These are phyloP conservation scores for Marchantia polymorpha DNA, from an alignment of 225 moss, liverwort and hornwort genomes.

Conservation along the genomic window DNA sequence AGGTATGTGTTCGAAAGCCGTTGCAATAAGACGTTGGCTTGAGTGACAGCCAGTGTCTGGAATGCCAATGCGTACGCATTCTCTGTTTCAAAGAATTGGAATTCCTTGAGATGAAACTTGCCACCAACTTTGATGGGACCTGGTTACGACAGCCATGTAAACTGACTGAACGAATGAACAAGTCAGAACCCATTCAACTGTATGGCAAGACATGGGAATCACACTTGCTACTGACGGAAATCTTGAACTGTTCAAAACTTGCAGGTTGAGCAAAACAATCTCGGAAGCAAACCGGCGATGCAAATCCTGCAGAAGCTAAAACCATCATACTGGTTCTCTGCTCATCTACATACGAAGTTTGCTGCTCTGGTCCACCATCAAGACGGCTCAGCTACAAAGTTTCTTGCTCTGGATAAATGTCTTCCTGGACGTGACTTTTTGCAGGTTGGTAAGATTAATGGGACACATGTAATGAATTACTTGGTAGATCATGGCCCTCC, in stretches of 20 bases:
- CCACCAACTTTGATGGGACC: too few relatives aligned
- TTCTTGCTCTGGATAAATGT: conserved; percentile 95
- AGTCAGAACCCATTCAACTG: background rate
- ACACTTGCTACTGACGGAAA: background rate
- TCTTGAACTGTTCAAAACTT: background rate
- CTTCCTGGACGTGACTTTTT: conserved; percentile 78
- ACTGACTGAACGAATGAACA: too few relatives aligned
- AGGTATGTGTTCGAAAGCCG: conserved; percentile 39
- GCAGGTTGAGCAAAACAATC: conserved; percentile 61
- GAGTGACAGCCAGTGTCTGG: background rate
- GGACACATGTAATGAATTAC: too few relatives aligned
- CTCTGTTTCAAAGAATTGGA: background rate
- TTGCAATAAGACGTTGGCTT: background rate
- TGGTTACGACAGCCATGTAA: too few relatives aligned
- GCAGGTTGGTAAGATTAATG: conserved; percentile 49
- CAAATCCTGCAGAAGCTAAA: conserved; percentile 66
- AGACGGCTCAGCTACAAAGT: conserved; percentile 60
- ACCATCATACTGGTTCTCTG: conserved; percentile 87
- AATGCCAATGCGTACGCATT: background rate
- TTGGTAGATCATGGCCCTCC: too few relatives aligned
- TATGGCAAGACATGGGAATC: background rate
- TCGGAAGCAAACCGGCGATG: conserved; percentile 70
- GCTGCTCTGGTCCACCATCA: conserved; percentile 69
- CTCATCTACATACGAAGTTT: conserved; percentile 93
- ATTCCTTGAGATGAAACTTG: background rate